phyloP scores from a whole-genome alignment of 805 yeast genomes.

The Sugiyamaella marilandica region DNA sequence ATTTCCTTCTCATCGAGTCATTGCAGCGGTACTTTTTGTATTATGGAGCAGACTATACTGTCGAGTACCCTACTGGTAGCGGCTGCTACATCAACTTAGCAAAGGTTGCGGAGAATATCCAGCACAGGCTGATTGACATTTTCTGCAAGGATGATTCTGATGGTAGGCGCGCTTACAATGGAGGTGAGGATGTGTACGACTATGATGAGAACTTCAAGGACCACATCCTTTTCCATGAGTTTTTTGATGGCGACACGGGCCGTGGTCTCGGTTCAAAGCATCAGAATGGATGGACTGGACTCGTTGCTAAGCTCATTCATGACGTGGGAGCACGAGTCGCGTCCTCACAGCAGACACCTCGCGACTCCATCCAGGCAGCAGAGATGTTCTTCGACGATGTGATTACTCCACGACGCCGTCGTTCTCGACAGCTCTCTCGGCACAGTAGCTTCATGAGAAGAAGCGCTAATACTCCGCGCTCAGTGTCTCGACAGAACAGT shows the following conservation, averaged over 20 bases:
- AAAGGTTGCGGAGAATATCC: constrained; percentile 85
- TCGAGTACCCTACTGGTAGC: constrained; percentile 83
- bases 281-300: constrained; percentile 95
- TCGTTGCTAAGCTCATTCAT: constrained; percentile 87
- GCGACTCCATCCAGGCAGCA: constrained; percentile 32
- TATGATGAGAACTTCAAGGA: constrained; percentile 71
- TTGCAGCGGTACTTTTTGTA: constrained; percentile 81
- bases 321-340: constrained; percentile 71
- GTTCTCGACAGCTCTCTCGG: constrained; percentile 10
- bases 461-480: neutral
- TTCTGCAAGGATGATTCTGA: constrained; percentile 58
- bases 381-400: constrained; percentile 35
- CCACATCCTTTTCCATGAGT: constrained; percentile 74
- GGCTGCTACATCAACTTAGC: constrained; percentile 74
- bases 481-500: constrained; percentile 1
- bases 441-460: constrained; percentile 9
- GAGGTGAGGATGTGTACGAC: constrained; percentile 41
- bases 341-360: constrained; percentile 37
- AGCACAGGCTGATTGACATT: constrained; percentile 74
- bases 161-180: constrained; percentile 58
- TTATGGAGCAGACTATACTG: constrained; percentile 79
- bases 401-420: constrained; percentile 7
- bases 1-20: constrained; percentile 79
- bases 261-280: constrained; percentile 91
- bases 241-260: constrained; percentile 91